phyloP scores from a whole-genome alignment of 148 eudicot genomes.

The Camellia japonica region DNA sequence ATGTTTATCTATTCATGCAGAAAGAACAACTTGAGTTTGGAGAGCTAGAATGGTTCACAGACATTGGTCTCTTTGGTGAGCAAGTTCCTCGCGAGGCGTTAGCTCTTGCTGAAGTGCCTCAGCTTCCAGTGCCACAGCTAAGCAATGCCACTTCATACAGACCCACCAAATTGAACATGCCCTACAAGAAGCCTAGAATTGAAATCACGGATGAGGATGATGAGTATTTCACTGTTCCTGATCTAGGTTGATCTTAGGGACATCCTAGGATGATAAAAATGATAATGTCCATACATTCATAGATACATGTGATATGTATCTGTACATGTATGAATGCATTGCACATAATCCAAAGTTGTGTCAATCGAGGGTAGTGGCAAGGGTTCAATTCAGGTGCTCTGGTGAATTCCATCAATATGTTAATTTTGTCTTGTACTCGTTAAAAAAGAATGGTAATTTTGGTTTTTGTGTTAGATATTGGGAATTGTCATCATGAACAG shows the following conservation, averaged over 20 bases:
- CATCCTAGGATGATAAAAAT: background rate
- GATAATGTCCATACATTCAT: background rate
- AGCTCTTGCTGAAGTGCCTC: constrained; percentile 91
- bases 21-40: constrained; percentile 74
- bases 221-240: constrained; percentile 84
- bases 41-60: constrained; percentile 82
- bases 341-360: background rate
- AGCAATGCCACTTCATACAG: constrained; percentile 38
- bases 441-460: too few relatives aligned
- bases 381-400: background rate
- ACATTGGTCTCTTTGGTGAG: constrained; percentile 60
- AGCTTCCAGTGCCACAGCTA: constrained; percentile 54
- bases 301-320: background rate
- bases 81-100: constrained; percentile 50
- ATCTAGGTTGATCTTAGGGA: constrained; percentile 62
- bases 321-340: background rate
- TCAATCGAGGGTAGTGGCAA: background rate
- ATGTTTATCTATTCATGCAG: constrained; percentile 33
- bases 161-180: constrained; percentile 38
- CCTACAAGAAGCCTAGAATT: constrained; percentile 75
- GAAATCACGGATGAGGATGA: constrained; percentile 72
- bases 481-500: too few relatives aligned
- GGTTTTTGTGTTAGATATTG: too few relatives aligned
- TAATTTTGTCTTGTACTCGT: background rate
- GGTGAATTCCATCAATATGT: background rate